These are phyloP conservation scores for Fusarium illudens DNA, from an alignment of 2,329 filamentous ascomycete species.

Conservation along the genomic window DNA sequence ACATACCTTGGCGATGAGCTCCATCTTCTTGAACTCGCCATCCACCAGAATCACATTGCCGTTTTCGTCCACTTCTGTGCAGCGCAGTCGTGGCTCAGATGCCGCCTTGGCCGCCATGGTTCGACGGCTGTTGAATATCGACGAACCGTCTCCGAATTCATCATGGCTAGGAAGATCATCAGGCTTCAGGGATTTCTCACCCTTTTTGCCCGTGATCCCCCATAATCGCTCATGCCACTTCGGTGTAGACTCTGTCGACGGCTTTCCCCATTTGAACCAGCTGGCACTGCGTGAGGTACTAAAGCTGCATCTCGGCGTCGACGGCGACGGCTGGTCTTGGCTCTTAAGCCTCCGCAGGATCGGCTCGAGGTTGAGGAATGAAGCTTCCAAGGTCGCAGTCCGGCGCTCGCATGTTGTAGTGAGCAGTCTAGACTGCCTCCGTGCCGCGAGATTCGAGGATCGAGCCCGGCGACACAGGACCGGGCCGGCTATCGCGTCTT, in stretches of 20 bases:
- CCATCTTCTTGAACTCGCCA: constrained; percentile 96
- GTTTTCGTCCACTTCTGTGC: constrained; percentile 93
- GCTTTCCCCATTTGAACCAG: constrained; percentile 28
- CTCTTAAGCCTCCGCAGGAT: constrained; percentile 24
- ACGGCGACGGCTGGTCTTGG: constrained; percentile 10
- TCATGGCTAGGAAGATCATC: constrained; percentile 66
- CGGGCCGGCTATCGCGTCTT: constrained; percentile 13
- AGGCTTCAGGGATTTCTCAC: constrained; percentile 57
- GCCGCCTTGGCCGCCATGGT: constrained; percentile 78
- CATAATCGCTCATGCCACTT: constrained; percentile 62
- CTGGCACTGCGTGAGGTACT: constrained; percentile 43
- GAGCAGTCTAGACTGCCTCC: constrained; percentile 22
- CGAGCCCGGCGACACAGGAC: constrained; percentile 34
- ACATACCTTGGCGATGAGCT: constrained; percentile 88
- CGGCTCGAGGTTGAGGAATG: constrained; percentile 41
- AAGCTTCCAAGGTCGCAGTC: constrained; percentile 41
- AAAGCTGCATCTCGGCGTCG: constrained; percentile 36
- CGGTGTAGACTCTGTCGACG: constrained; percentile 37
- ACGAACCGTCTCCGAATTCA: constrained; percentile 64
- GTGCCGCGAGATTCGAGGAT: constrained; percentile 8
- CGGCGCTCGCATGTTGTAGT: constrained; percentile 21
- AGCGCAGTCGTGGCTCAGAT: constrained; percentile 85
- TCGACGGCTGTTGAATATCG: constrained; percentile 74
- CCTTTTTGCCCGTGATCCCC: constrained; percentile 51
- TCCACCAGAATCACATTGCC: constrained; percentile 93